Evolutionary conservation across 2,329 filamentous ascomycete genomes (phyloP).

Genomic region (Fusarium secorum): DNA sequence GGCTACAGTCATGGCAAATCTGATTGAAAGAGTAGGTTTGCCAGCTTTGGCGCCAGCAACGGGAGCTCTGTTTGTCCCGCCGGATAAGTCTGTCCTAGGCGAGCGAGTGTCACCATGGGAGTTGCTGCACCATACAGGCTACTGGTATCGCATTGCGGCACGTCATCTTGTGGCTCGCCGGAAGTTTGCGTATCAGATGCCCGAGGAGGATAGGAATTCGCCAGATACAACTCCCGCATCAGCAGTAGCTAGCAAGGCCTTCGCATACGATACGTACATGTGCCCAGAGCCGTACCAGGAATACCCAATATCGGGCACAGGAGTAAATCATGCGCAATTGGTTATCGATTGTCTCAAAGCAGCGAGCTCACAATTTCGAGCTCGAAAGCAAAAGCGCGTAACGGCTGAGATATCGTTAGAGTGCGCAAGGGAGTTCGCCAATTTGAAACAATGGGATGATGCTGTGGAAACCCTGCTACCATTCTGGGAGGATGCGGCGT

Average conservation of each 20-base stretch:
- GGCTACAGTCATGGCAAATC: conserved; percentile 68
- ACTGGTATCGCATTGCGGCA: conserved; percentile 70
- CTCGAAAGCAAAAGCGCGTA: conserved; percentile 60
- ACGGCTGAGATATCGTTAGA: conserved; percentile 66
- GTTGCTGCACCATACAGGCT: conserved; percentile 69
- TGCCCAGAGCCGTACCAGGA: conserved; percentile 70
- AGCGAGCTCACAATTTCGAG: conserved; percentile 62
- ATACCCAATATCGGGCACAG: conserved; percentile 58
- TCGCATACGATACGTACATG: conserved; percentile 71
- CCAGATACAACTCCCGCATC: conserved; percentile 59
- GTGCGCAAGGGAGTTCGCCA: conserved; percentile 63
- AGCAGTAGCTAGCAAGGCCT: conserved; percentile 58
- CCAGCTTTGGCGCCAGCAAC: conserved; percentile 57
- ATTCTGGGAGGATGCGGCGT: conserved; percentile 65
- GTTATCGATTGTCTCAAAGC: conserved; percentile 62
- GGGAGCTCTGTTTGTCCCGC: conserved; percentile 58
- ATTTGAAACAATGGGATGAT: conserved; percentile 59
- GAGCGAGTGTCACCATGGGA: conserved; percentile 71
- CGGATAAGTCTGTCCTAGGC: conserved; percentile 65
- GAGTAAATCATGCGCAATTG: conserved; percentile 63
- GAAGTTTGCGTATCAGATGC: conserved; percentile 62
- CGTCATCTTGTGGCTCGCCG: conserved; percentile 64
- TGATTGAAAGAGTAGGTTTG: conserved; percentile 64
- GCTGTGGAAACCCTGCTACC: conserved; percentile 63
- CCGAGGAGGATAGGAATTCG: conserved; percentile 63